Evolutionary conservation across 2,329 filamentous ascomycete genomes (phyloP).

Genomic region (Pestalotiopsis fici): DNA sequence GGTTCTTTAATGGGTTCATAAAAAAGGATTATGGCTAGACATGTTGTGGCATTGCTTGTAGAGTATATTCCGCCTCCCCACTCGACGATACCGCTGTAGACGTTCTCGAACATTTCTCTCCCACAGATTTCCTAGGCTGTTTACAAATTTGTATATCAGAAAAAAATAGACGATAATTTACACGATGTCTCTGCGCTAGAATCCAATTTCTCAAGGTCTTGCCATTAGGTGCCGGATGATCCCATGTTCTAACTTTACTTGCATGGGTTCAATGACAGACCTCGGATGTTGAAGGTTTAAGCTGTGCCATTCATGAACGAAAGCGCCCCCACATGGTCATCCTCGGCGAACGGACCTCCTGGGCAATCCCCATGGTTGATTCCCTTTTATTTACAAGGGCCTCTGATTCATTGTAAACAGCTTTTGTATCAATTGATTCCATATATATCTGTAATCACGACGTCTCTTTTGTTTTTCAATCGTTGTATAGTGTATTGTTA

Average conservation of each 20-base stretch:
- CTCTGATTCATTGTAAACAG: not conserved
- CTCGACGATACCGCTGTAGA: slow-evolving; percentile 17
- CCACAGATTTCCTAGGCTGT: slow-evolving; percentile 10
- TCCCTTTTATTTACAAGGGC: not conserved
- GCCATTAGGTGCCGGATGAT: not conserved
- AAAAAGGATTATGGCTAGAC: not conserved
- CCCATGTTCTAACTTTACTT: not conserved
- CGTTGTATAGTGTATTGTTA: not conserved
- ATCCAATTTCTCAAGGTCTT: not conserved
- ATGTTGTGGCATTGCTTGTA: slow-evolving; percentile 11
- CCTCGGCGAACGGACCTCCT: not conserved
- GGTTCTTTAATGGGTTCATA: not conserved
- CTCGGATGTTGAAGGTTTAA: not conserved
- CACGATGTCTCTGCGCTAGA: not conserved
- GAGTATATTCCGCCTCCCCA: slow-evolving; percentile 21
- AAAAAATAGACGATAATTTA: not conserved
- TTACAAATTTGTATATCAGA: slow-evolving; percentile 8
- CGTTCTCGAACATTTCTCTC: not conserved
- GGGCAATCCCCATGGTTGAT: not conserved
- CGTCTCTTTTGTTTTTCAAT: not conserved
- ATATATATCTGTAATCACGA: not conserved
- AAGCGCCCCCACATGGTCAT: not conserved
- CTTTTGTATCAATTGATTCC: not conserved
- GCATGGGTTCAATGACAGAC: not conserved
- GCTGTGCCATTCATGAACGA: not conserved